phyloP scores from a whole-genome alignment of 2,329 filamentous ascomycete species.

The Sordariomycetes sp. region DNA sequence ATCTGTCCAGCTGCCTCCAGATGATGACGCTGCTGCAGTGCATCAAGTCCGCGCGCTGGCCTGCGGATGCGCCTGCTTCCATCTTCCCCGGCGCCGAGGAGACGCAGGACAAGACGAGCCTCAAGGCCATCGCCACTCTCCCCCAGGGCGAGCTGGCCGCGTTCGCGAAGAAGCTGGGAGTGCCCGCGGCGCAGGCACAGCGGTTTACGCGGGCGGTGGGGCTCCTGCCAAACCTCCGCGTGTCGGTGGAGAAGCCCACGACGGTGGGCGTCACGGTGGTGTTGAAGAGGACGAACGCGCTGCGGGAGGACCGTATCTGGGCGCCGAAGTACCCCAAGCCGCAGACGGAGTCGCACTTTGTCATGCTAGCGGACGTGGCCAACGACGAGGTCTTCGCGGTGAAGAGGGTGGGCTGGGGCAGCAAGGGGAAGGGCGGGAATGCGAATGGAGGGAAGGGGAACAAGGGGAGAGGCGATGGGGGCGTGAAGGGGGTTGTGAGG shows the following conservation, averaged over 20 bases:
- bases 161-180: constrained; percentile 38
- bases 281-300: constrained; percentile 56
- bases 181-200: constrained; percentile 30
- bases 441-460: not conserved
- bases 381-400: constrained; percentile 73
- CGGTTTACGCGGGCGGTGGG: constrained; percentile 49
- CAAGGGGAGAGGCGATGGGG: constrained; percentile 17
- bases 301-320: constrained; percentile 64
- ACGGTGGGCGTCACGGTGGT: constrained; percentile 44
- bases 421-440: constrained; percentile 8
- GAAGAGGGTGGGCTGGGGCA: constrained; percentile 70
- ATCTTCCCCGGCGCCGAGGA: constrained; percentile 60
- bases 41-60: constrained; percentile 90
- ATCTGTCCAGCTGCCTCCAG: constrained; percentile 63
- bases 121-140: constrained; percentile 28
- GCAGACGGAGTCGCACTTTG: constrained; percentile 89
- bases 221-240: constrained; percentile 57
- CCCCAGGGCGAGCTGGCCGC: constrained; percentile 15
- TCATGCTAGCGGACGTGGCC: constrained; percentile 57
- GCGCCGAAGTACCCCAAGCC: constrained; percentile 88
- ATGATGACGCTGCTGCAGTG: constrained; percentile 84
- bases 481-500: constrained; percentile 40
- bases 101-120: constrained; percentile 27
- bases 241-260: constrained; percentile 41
- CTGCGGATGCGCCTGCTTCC: constrained; percentile 64